A percentile compares a stretch with the other conserved stretches of the same genome.
Evolutionary conservation across 2,329 filamentous ascomycete species (phyloP).

Genomic region (Pyricularia grisea): DNA sequence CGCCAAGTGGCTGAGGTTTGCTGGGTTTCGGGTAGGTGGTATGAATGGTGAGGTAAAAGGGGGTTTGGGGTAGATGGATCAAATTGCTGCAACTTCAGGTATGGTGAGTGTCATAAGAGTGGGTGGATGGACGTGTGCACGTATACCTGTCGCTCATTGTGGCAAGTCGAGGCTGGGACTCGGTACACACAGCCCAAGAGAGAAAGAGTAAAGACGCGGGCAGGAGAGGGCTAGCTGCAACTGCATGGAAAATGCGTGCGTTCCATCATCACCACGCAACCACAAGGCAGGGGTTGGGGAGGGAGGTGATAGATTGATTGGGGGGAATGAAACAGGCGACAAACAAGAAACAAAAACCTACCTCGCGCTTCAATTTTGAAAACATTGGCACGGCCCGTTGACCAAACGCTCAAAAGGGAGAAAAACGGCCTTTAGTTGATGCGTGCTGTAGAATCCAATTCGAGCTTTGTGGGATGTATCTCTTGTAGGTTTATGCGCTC

Average conservation of each 20-base stretch:
- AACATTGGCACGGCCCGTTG: constrained; percentile 11
- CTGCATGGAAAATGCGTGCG: not conserved
- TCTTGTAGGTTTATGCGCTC: not conserved
- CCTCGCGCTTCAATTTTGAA: constrained; percentile 17
- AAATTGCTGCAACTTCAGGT: not conserved
- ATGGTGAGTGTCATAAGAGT: not conserved
- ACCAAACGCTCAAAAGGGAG: not conserved
- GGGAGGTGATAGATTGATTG: not conserved
- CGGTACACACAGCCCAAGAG: not conserved
- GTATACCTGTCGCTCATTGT: not conserved
- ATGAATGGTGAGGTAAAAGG: not conserved
- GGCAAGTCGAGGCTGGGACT: not conserved
- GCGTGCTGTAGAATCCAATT: not conserved
- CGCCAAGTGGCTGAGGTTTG: not conserved
- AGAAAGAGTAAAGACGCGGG: not conserved
- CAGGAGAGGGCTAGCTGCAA: not conserved
- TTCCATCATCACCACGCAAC: not conserved
- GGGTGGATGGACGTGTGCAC: not conserved
- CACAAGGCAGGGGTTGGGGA: not conserved
- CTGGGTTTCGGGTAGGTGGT: not conserved
- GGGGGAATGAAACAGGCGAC: not conserved
- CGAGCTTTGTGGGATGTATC: not conserved
- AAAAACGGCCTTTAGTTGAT: not conserved
- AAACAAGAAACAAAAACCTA: constrained; percentile 7
- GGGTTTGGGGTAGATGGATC: not conserved